phyloP scores from a whole-genome alignment of 1,284 basidiomycete genomes.

The Puccinia novopanici region DNA sequence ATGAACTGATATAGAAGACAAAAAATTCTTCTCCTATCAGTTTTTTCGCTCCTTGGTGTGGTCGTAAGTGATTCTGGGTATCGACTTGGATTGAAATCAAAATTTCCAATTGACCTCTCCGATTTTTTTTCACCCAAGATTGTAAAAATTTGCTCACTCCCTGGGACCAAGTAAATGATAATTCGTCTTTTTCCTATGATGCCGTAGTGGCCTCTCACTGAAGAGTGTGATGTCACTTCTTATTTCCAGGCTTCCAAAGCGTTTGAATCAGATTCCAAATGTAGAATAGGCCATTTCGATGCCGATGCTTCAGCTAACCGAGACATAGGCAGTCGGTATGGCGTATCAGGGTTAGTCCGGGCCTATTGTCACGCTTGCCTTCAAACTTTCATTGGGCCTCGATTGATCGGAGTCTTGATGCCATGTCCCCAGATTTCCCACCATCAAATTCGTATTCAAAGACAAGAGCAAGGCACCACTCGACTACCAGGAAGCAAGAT shows the following conservation, averaged over 20 bases:
- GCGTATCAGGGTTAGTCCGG: slow-evolving; percentile 31
- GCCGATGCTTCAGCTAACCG: slow-evolving; percentile 37
- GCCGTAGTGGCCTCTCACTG: background rate
- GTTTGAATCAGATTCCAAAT: slow-evolving; percentile 42
- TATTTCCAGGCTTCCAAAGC: slow-evolving; percentile 21
- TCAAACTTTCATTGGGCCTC: background rate
- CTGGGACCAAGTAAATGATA: slow-evolving; percentile 33
- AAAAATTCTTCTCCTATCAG: background rate
- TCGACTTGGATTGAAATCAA: background rate
- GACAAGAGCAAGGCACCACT: slow-evolving; percentile 24
- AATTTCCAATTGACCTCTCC: background rate
- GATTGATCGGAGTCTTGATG: slow-evolving; percentile 6
- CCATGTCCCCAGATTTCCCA: slow-evolving; percentile 32
- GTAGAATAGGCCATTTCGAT: slow-evolving; percentile 48
- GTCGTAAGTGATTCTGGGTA: slow-evolving; percentile 36
- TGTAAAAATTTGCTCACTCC: slow-evolving; percentile 33
- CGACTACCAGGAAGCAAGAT: slow-evolving; percentile 20
- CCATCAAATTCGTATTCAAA: slow-evolving; percentile 44
- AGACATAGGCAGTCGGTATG: slow-evolving; percentile 3
- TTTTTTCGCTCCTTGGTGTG: slow-evolving; percentile 50
- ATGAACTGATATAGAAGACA: background rate
- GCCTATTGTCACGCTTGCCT: background rate
- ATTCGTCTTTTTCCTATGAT: background rate
- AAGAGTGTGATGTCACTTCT: background rate
- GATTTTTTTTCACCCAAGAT: background rate